Evolutionary conservation across 2,329 filamentous ascomycete species (phyloP), one percentile per base, ranked within the genome.

Genomic region (Dryadomyces quercus-mongolicae): DNA sequence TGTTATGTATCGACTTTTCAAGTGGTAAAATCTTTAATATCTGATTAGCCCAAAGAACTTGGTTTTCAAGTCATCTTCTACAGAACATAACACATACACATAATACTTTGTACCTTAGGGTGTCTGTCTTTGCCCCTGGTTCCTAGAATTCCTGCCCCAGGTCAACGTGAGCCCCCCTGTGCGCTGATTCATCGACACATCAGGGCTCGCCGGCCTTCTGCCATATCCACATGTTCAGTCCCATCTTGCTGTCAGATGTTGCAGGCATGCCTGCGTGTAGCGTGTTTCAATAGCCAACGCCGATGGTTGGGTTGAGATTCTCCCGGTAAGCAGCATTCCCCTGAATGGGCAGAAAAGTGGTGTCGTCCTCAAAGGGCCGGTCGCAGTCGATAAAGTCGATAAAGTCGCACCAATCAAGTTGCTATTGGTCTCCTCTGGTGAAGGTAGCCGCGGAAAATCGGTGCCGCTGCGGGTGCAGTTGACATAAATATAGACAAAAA

Each of bases 261-360:
- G 43, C 48, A 3, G 49, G 20, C 49, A 51, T 42, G 18, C 49
- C 36, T 1, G 49, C 12, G 18, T 42, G 49, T 15, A 51, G 18
- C 13, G 49, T 42, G 13, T 43, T 42, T 2, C 36, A 15, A 18
- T 43, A 21, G 21, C 49, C 49, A 1, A 51, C 38, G 9, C 49
- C 36, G 8, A 7, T 22, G 3, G n/a, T 12, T 8, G 36, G 36
- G 7, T 22, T 20, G 15, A 51, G 43, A 36, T 51, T 51, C 9
- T 51, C 49, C 49, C 49, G 43, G 36, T 51, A 51, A 20, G 43
- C 36, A 20, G 36, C 49, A 36, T 50, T 50, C 7, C 49, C 49
- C 38, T 21, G 13, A 2, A 51, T 18, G 16, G 36, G 36, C 15
- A 22, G 21, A 31, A 51, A 43, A 2, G 49, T 42, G 16, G 20